Evolutionary conservation across 768 basidiomycete species (phyloP).

Genomic region (Neoboletus brunneissimus): DNA sequence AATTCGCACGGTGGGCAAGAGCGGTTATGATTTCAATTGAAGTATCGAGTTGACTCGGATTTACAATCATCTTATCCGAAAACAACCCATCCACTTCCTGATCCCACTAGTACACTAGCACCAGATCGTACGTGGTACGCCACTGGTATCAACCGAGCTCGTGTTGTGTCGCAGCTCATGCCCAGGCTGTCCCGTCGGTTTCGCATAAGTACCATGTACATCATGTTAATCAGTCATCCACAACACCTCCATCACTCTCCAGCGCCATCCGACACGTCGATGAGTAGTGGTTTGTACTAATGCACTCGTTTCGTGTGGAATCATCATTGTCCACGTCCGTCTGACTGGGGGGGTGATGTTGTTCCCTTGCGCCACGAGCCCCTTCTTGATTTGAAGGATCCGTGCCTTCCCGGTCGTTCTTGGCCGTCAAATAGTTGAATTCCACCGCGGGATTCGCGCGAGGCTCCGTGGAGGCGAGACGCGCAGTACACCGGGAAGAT

Average conservation of each 20-base stretch:
- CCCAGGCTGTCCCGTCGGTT: conserved; percentile 30
- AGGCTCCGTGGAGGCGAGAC: conserved; percentile 23
- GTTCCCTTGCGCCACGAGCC: background rate
- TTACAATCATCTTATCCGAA: too few species aligned
- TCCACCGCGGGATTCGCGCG: background rate
- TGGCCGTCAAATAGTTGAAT: background rate
- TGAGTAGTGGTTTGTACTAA: background rate
- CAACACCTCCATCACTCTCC: conserved; percentile 27
- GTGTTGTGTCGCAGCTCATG: background rate
- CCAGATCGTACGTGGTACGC: background rate
- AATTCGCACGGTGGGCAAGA: too few species aligned
- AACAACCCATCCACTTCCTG: background rate
- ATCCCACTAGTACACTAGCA: too few species aligned
- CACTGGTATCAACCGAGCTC: background rate
- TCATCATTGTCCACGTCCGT: background rate
- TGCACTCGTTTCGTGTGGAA: background rate
- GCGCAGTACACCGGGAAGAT: conserved; percentile 14
- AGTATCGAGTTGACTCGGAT: too few species aligned
- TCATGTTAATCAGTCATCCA: conserved; percentile 36
- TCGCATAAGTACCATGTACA: conserved; percentile 47
- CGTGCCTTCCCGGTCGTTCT: background rate
- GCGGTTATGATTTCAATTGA: too few species aligned
- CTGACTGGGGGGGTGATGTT: background rate
- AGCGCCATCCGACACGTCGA: conserved; percentile 35
- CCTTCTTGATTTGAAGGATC: background rate